Evolutionary conservation across 345 rosid species (phyloP), one percentile per base, ranked within the genome.

Genomic region (Trapa incisa): DNA sequence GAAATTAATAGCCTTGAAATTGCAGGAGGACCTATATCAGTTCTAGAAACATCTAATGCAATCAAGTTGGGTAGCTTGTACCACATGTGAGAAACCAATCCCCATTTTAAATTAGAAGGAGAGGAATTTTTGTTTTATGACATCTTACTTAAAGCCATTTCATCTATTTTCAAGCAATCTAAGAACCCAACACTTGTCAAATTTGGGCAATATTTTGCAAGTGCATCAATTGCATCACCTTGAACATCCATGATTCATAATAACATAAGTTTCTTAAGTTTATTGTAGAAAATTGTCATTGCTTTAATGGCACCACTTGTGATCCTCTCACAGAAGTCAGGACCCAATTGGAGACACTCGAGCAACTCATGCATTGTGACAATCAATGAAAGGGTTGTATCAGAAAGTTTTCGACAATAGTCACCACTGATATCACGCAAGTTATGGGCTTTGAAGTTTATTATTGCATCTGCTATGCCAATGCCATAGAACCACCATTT

Each of bases 311-410:
- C 89, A 77, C 86, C 91, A 75, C 94, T 83, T 36, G 86, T 86
- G 81, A 89, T 78, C 77, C 80, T 87, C 80, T 89, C 91, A 50
- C 94, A 89, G 64, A 87, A 86, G 35, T 87, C 96, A 0, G 94
- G 91, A 69, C 94, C 96, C 43, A 89, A 87, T 71, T 86, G 91
- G 61, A 89, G 89, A 73, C 89, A 86, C 75, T 87, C 94, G 35
- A 89, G 86, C 5, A 60, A 73, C 73, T 87, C 91, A 5, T 89
- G 94, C 35, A 91, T 87, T 1, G 96, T 89, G 36, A 75, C 94
- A 37, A 87, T 78, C 75, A 89, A 74, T 10, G 96, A 80, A 15
- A 89, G 82, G 63, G 87, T 84, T 50, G 94, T 89, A 78, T 89
- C 94, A 0, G 94, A 84, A 63, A 89, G 78, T 77, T 86, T 84